phyloP scores from a whole-genome alignment of 257 asterid species.

The Gentiana straminea region DNA sequence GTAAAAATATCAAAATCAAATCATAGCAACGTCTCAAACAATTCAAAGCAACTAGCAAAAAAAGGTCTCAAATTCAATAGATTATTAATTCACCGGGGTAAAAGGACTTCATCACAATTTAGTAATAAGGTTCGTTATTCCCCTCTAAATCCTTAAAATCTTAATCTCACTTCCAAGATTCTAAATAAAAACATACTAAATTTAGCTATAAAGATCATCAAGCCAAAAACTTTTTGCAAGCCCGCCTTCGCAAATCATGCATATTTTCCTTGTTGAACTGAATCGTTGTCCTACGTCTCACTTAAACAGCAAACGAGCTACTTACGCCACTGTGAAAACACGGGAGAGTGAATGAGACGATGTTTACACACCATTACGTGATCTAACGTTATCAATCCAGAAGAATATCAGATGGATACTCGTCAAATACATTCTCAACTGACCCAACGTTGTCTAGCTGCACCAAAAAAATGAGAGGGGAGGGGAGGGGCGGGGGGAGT shows the following conservation, averaged over 20 bases:
- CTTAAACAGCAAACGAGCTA: slow-evolving; percentile 11
- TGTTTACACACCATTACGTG: slow-evolving; percentile 34
- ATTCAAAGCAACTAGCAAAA: too few species aligned
- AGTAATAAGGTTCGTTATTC: slow-evolving; percentile 9
- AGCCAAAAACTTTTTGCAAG: slow-evolving; percentile 28
- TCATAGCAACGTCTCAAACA: too few species aligned
- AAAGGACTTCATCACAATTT: slow-evolving; percentile 20
- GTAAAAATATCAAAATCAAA: too few species aligned
- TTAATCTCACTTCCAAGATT: slow-evolving; percentile 12
- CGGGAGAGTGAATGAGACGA: not conserved
- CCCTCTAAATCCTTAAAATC: slow-evolving; percentile 9
- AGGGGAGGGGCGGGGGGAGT: too few species aligned
- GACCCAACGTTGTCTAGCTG: slow-evolving; percentile 55
- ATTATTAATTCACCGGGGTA: not conserved
- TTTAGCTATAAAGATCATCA: slow-evolving; percentile 25
- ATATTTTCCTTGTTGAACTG: slow-evolving; percentile 12
- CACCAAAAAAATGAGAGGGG: slow-evolving; percentile 1
- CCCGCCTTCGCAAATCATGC: slow-evolving; percentile 38
- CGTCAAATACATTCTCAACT: slow-evolving; percentile 43
- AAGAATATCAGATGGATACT: slow-evolving; percentile 53
- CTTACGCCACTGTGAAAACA: slow-evolving; percentile 10
- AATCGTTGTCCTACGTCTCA: slow-evolving; percentile 8
- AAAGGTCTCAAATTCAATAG: too few species aligned
- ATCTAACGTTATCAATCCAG: slow-evolving; percentile 29
- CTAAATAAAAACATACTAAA: slow-evolving; percentile 17